Conservation (phyloP, 2,329 filamentous ascomycete genomes). For the Exophiala mesophila region DNA sequence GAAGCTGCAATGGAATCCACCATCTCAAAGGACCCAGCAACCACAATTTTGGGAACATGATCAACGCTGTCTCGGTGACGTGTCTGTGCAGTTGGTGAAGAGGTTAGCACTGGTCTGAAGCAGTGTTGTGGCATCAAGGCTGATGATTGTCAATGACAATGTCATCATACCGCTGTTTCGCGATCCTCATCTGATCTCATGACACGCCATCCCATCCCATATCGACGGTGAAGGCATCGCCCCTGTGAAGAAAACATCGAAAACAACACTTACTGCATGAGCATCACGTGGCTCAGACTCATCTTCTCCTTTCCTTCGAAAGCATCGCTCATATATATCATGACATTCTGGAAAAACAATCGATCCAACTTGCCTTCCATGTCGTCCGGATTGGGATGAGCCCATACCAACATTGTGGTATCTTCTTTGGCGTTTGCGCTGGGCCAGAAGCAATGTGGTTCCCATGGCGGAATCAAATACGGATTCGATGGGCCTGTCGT, state of each 20-base stretch:
- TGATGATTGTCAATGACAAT: too few relatives aligned
- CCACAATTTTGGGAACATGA: conserved; percentile 57
- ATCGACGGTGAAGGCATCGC: too few relatives aligned
- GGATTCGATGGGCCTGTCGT: conserved; percentile 2
- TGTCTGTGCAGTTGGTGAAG: conserved; percentile 8
- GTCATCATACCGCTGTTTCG: too few relatives aligned
- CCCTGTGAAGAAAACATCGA: too few relatives aligned
- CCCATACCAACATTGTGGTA: conserved; percentile 14
- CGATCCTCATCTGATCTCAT: too few relatives aligned
- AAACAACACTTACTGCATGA: conserved; percentile 15
- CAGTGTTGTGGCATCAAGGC: too few relatives aligned
- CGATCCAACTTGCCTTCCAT: conserved; percentile 18
- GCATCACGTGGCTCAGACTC: conserved; percentile 11
- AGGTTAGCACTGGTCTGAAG: not conserved
- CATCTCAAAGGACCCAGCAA: conserved; percentile 18
- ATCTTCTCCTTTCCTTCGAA: conserved; percentile 13
- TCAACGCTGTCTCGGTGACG: conserved; percentile 49
- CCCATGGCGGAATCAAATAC: conserved; percentile 6
- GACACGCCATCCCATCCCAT: too few relatives aligned
- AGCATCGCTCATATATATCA: conserved; percentile 17
- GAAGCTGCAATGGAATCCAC: conserved; percentile 17
- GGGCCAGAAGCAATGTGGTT: conserved; percentile 16
- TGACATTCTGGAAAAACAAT: conserved; percentile 17
- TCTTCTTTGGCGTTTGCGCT: conserved; percentile 13
- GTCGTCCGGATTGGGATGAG: conserved; percentile 12